phyloP scores from a whole-genome alignment of 805 yeast species.

The Candida silvicultrix region DNA sequence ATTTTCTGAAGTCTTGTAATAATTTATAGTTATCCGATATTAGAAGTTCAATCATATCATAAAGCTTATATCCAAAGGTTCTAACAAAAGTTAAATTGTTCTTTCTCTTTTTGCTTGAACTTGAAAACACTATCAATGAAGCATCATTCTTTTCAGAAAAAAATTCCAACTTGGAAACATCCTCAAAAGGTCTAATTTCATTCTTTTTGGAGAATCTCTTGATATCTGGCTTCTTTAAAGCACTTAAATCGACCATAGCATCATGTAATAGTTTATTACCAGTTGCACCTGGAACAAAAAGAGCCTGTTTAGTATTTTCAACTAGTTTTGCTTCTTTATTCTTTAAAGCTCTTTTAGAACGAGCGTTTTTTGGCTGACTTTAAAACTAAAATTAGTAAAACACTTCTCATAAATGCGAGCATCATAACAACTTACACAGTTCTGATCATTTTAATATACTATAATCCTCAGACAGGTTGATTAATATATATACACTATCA shows the following conservation, averaged over 20 bases:
- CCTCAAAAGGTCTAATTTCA: slow-evolving; percentile 90
- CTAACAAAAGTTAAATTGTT: slow-evolving; percentile 83
- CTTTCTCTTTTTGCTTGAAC: slow-evolving; percentile 87
- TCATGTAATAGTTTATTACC: slow-evolving; percentile 78
- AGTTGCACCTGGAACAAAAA: slow-evolving; percentile 86
- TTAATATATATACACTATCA: background rate
- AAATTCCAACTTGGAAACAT: slow-evolving; percentile 76
- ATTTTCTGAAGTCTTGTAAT: slow-evolving; percentile 70
- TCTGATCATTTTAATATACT: slow-evolving; percentile 26
- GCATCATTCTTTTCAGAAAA: slow-evolving; percentile 93
- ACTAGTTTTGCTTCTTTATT: slow-evolving; percentile 81
- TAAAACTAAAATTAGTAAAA: slow-evolving; percentile 17
- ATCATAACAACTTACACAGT: slow-evolving; percentile 25
- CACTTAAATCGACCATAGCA: slow-evolving; percentile 81
- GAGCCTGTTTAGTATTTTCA: slow-evolving; percentile 85
- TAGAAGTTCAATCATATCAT: slow-evolving; percentile 89
- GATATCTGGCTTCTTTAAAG: slow-evolving; percentile 84
- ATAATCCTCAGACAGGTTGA: too few species aligned
- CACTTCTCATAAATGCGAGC: background rate
- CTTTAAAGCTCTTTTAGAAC: slow-evolving; percentile 91
- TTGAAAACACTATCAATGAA: slow-evolving; percentile 73
- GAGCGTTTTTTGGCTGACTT: slow-evolving; percentile 86
- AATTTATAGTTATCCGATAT: slow-evolving; percentile 65
- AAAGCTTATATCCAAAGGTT: slow-evolving; percentile 84
- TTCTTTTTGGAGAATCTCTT: slow-evolving; percentile 87